Conservation (phyloP, 23 red algal genomes). For the Gracilaria domingensis region DNA sequence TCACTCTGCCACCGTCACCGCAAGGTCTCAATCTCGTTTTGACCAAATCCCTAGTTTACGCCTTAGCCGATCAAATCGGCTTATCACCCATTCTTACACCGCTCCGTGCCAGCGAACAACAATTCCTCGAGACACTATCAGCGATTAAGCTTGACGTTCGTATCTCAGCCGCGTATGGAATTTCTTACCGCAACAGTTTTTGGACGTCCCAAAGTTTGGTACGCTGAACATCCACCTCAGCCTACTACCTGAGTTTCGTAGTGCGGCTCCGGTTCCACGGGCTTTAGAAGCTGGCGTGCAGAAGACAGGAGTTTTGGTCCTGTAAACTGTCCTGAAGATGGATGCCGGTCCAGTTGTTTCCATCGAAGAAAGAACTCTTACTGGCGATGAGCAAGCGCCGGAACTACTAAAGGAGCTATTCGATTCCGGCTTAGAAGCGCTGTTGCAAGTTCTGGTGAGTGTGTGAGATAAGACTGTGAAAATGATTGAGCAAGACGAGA, state of each 20-base stretch:
- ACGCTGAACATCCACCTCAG: conserved; percentile 98
- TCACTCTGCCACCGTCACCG: conserved; percentile 84
- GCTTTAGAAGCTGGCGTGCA: conserved; percentile 78
- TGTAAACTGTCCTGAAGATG: conserved; percentile 87
- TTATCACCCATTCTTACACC: conserved; percentile 81
- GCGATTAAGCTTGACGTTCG: conserved; percentile 75
- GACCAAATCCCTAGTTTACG: conserved; percentile 78
- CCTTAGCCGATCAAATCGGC: conserved; percentile 59
- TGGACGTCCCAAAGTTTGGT: conserved; percentile 84
- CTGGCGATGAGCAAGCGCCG: conserved; percentile 84
- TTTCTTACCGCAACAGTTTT: conserved; percentile 82
- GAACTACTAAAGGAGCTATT: conserved; percentile 83
- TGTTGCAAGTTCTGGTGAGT: conserved; percentile 67
- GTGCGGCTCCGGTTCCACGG: conserved; percentile 96
- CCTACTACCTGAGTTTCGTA: conserved; percentile 85
- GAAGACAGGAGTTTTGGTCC: conserved; percentile 81
- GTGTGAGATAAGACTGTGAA: conserved; percentile 52
- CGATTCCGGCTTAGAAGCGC: conserved; percentile 63
- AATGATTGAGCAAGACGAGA: conserved; percentile 65
- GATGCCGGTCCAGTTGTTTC: conserved; percentile 94
- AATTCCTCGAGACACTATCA: conserved; percentile 65
- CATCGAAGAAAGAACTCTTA: conserved; percentile 33
- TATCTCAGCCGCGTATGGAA: conserved; percentile 96
- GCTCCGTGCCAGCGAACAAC: conserved; percentile 39
- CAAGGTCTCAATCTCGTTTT: conserved; percentile 53